Evolutionary conservation across 1,284 basidiomycete species (phyloP).

Genomic region (Ceratobasidium theobromae): DNA sequence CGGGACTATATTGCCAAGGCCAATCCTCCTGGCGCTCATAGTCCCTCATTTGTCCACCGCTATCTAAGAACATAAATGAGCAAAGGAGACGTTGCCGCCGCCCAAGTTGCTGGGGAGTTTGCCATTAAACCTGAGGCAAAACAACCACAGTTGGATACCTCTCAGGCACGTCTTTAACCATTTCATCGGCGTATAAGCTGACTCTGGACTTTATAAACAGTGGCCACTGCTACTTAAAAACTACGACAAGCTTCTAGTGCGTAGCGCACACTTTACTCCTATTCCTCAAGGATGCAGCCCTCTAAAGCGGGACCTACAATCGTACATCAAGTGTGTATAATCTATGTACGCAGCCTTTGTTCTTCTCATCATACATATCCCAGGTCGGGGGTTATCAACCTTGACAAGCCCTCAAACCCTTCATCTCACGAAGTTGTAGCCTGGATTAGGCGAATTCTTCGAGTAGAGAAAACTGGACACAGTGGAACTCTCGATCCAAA

Average conservation of each 20-base stretch:
- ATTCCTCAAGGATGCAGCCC: conserved; percentile 91
- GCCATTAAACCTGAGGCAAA: conserved; percentile 76
- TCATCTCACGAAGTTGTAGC: conserved; percentile 99
- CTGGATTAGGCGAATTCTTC: conserved; percentile 94
- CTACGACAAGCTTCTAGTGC: conserved; percentile 94
- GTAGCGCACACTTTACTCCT: conserved; percentile 97
- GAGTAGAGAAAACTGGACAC: conserved; percentile 98
- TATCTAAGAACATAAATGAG: conserved; percentile 48
- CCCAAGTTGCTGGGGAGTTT: conserved; percentile 60
- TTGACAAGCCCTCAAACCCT: conserved; percentile 99
- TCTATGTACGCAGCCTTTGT: background rate
- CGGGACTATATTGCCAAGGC: background rate
- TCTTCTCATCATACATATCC: conserved; percentile 2
- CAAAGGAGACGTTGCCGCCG: conserved; percentile 60
- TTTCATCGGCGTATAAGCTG: background rate
- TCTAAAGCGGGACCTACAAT: conserved; percentile 86
- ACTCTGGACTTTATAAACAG: conserved; percentile 44
- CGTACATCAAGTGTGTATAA: conserved; percentile 79
- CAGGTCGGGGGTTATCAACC: conserved; percentile 96
- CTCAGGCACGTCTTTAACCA: conserved; percentile 43
- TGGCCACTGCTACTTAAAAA: conserved; percentile 99
- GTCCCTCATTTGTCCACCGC: background rate
- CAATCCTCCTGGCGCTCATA: background rate
- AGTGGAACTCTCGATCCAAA: conserved; percentile 98
- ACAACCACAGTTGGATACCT: conserved; percentile 84